These are phyloP conservation scores for Cutaneotrichosporon daszewskae DNA, from an alignment of 1,284 basidiomycete species.

Conservation along the genomic window DNA sequence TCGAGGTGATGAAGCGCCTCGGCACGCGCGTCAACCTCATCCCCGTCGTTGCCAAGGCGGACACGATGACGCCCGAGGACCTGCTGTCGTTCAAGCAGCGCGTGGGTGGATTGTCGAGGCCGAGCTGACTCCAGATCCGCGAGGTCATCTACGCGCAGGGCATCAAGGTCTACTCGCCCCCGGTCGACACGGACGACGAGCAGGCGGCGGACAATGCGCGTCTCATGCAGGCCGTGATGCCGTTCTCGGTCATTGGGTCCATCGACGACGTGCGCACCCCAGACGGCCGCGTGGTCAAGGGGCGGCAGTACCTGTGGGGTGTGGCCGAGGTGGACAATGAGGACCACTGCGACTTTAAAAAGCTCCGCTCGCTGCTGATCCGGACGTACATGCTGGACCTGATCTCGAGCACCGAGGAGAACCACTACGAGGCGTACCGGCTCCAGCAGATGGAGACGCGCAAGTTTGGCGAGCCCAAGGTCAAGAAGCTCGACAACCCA, in stretches of 20 bases:
- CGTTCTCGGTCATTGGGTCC: constrained; percentile 97
- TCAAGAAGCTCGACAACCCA: constrained; percentile 98
- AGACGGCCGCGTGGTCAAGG: constrained; percentile 91
- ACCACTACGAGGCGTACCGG: constrained; percentile 96
- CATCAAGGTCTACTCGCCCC: constrained; percentile 91
- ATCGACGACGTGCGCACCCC: constrained; percentile 87
- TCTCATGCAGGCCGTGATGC: constrained; percentile 78
- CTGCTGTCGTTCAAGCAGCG: constrained; percentile 87
- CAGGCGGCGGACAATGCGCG: constrained; percentile 81
- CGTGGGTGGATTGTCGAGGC: constrained; percentile 51
- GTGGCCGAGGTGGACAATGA: constrained; percentile 76
- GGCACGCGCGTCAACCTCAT: constrained; percentile 95
- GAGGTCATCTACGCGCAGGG: constrained; percentile 85
- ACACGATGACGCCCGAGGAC: constrained; percentile 92
- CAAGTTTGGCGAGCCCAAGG: constrained; percentile 97
- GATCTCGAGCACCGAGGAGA: constrained; percentile 91
- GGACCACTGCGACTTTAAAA: constrained; percentile 91
- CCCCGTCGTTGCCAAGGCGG: constrained; percentile 95
- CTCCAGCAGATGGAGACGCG: constrained; percentile 99
- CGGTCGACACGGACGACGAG: constrained; percentile 87
- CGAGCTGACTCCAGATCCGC: constrained; percentile 59
- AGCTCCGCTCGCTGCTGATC: constrained; percentile 90
- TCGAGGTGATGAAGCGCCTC: constrained; percentile 98
- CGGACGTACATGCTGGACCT: constrained; percentile 98
- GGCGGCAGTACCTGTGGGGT: constrained; percentile 99